phyloP scores from a whole-genome alignment of 768 basidiomycete genomes.

The Tulasnella sp. region DNA sequence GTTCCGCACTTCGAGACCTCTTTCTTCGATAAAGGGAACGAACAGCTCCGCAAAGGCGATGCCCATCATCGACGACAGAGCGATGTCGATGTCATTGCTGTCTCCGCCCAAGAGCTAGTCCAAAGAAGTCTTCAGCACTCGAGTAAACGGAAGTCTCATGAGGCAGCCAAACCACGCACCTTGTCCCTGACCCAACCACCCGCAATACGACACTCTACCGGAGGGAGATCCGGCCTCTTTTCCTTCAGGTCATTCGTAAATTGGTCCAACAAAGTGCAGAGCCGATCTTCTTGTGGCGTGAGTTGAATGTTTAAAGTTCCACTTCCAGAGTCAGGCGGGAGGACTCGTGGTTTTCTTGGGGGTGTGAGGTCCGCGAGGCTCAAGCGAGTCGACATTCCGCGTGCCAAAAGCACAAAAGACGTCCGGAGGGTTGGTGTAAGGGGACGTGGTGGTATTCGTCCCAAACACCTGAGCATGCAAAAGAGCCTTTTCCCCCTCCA shows the following conservation, averaged over 20 bases:
- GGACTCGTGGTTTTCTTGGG: not conserved
- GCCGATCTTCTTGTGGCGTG: slow-evolving; percentile 60
- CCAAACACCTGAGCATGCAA: not conserved
- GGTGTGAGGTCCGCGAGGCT: not conserved
- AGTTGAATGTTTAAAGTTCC: slow-evolving; percentile 37
- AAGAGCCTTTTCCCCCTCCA: not conserved
- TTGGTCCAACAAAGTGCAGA: slow-evolving; percentile 77
- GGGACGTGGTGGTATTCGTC: not conserved
- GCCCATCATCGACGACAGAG: slow-evolving; percentile 85
- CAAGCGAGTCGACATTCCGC: not conserved
- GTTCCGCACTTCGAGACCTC: slow-evolving; percentile 50
- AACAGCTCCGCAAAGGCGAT: slow-evolving; percentile 80
- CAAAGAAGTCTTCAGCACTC: not conserved
- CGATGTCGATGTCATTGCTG: slow-evolving; percentile 92
- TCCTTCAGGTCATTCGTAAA: slow-evolving; percentile 58
- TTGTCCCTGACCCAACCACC: slow-evolving; percentile 99
- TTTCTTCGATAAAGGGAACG: slow-evolving; percentile 55
- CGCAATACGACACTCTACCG: slow-evolving; percentile 74
- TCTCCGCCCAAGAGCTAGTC: slow-evolving; percentile 70
- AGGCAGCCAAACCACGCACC: slow-evolving; percentile 47
- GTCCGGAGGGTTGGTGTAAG: not conserved
- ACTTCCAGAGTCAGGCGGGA: not conserved
- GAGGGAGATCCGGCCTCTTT: slow-evolving; percentile 51
- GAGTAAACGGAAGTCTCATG: not conserved
- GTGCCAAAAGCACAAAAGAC: not conserved